phyloP scores from a whole-genome alignment of 306 rosid genomes.

The Glycine soja region DNA sequence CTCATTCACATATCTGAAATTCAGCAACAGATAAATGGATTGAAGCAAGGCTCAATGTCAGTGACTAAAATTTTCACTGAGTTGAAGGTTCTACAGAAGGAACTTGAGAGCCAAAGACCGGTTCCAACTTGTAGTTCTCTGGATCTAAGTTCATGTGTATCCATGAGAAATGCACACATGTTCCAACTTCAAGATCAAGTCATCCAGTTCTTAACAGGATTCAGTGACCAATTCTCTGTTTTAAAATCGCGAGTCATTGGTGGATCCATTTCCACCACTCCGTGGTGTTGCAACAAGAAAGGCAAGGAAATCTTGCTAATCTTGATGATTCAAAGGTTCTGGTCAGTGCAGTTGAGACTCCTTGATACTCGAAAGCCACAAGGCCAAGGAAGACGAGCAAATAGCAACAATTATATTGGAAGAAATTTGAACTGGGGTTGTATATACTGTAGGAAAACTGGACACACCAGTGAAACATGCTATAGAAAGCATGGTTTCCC shows the following conservation, averaged over 20 bases:
- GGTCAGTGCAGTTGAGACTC: neutral
- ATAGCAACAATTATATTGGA: neutral
- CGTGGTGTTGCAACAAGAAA: neutral
- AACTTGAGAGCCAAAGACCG: neutral
- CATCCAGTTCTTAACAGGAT: neutral
- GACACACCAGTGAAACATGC: neutral
- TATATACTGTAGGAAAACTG: neutral
- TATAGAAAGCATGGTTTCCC: neutral
- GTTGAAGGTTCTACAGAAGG: neutral
- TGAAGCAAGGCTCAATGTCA: neutral
- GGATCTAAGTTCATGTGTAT: neutral
- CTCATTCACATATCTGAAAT: neutral
- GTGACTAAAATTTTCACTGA: neutral
- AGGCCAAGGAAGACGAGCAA: neutral
- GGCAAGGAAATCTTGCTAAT: neutral
- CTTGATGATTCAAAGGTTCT: neutral
- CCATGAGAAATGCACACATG: neutral
- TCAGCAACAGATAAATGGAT: neutral
- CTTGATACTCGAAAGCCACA: neutral
- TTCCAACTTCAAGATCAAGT: neutral
- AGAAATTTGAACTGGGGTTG: neutral
- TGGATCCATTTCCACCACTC: neutral
- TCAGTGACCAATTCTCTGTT: neutral
- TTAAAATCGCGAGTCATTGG: neutral
- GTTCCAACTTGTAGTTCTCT: neutral